phyloP scores from a whole-genome alignment of 352 stramenopile species.

The Globisporangium polare region DNA sequence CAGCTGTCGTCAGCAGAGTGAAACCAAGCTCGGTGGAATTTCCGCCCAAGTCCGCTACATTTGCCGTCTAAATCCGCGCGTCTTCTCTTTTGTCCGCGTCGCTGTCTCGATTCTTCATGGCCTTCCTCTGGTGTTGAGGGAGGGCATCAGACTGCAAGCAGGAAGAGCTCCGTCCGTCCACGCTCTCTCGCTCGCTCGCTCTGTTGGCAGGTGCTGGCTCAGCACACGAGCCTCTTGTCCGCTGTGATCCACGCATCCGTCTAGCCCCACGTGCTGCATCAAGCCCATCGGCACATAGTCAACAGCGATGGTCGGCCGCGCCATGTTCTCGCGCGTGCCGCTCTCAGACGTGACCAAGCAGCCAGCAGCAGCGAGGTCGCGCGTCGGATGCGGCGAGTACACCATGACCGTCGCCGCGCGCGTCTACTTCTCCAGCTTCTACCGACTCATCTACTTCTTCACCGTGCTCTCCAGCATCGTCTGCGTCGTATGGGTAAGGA shows the following conservation, averaged over 20 bases:
- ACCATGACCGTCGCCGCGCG: constrained; percentile 66
- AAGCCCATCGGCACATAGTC: neutral
- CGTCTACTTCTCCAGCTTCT: constrained; percentile 83
- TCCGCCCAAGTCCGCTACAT: too few relatives aligned
- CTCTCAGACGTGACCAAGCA: constrained; percentile 13
- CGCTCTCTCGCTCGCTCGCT: neutral
- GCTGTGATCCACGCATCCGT: neutral
- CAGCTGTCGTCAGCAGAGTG: too few relatives aligned
- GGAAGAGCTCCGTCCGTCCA: neutral
- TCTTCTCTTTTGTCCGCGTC: too few relatives aligned
- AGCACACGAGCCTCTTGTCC: neutral
- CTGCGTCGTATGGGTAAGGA: constrained; percentile 72
- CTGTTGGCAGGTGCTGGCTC: neutral
- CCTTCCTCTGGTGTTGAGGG: constrained; percentile 6
- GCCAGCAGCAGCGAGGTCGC: constrained; percentile 10
- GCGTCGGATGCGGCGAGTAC: constrained; percentile 66
- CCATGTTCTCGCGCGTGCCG: constrained; percentile 30
- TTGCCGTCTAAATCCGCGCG: too few relatives aligned
- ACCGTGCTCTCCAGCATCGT: constrained; percentile 68
- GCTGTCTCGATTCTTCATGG: too few relatives aligned
- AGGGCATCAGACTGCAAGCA: neutral
- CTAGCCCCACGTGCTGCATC: neutral
- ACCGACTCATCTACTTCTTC: constrained; percentile 76
- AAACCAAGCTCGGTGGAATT: too few relatives aligned
- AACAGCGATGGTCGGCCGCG: neutral